Conservation (phyloP, 2,329 filamentous ascomycete genomes). For the Alternaria sp. region DNA sequence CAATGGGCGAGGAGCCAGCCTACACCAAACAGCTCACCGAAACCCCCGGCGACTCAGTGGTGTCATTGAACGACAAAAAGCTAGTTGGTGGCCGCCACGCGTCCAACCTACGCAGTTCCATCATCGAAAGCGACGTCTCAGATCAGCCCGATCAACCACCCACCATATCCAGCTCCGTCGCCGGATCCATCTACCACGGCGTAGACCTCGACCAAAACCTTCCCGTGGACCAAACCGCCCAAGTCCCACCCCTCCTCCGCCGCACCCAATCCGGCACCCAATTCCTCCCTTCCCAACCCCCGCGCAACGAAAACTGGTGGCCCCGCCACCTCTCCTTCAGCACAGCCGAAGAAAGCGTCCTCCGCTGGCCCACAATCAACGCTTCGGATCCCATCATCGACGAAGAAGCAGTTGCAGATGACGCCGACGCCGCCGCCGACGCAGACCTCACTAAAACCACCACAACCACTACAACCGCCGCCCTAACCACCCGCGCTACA, state of each 20-base stretch:
- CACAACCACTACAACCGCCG: slow-evolving; percentile 31
- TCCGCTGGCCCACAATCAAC: slow-evolving; percentile 60
- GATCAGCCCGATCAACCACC: slow-evolving; percentile 45
- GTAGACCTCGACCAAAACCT: slow-evolving; percentile 57
- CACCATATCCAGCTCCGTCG: slow-evolving; percentile 60
- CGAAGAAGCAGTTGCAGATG: slow-evolving; percentile 24
- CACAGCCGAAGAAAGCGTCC: slow-evolving; percentile 74
- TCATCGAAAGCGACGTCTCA: slow-evolving; percentile 27
- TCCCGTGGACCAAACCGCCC: slow-evolving; percentile 55
- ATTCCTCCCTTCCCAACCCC: slow-evolving; percentile 30
- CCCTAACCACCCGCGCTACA: slow-evolving; percentile 40
- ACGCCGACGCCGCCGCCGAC: too few relatives aligned
- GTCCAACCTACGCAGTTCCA: slow-evolving; percentile 14
- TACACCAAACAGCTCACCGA: slow-evolving; percentile 44
- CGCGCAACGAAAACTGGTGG: slow-evolving; percentile 66
- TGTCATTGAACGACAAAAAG: slow-evolving; percentile 27
- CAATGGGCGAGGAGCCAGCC: slow-evolving; percentile 29
- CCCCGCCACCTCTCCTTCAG: slow-evolving; percentile 77
- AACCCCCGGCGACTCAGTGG: slow-evolving; percentile 40
- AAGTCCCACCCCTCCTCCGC: slow-evolving; percentile 60
- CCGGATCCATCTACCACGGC: slow-evolving; percentile 66
- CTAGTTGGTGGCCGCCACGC: slow-evolving; percentile 25
- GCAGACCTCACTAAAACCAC: background rate
- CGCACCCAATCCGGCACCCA: slow-evolving; percentile 66
- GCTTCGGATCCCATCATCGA: slow-evolving; percentile 15